Evolutionary conservation across 2,329 filamentous ascomycete species (phyloP).

Genomic region (Pseudodiploospora longispora): DNA sequence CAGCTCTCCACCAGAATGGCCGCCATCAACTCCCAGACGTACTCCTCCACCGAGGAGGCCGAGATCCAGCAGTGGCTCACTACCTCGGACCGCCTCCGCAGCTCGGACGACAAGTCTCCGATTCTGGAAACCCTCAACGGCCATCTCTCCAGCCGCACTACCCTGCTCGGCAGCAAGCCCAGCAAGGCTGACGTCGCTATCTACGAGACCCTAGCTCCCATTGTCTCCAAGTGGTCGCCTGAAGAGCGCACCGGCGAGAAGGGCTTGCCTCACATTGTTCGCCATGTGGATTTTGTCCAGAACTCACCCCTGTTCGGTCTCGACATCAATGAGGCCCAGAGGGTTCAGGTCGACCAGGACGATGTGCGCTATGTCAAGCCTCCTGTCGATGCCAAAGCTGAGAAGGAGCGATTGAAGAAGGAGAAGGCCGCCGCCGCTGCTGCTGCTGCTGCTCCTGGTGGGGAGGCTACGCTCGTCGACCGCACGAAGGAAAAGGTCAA

Average conservation of each 20-base stretch:
- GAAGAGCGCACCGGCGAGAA: conserved; percentile 86
- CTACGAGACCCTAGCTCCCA: conserved; percentile 68
- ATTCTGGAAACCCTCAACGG: conserved; percentile 75
- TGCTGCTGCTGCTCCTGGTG: conserved; percentile 40
- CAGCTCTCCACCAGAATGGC: conserved; percentile 51
- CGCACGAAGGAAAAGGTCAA: conserved; percentile 53
- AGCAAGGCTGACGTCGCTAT: conserved; percentile 79
- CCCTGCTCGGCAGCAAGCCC: conserved; percentile 81
- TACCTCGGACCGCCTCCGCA: conserved; percentile 59
- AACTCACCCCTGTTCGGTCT: conserved; percentile 71
- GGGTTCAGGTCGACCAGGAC: conserved; percentile 69
- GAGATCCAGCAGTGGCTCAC: conserved; percentile 87
- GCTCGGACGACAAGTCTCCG: conserved; percentile 50
- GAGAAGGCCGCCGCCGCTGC: conserved; percentile 70
- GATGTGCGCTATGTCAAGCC: conserved; percentile 84
- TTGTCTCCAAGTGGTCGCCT: conserved; percentile 69
- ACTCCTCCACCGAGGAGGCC: conserved; percentile 70
- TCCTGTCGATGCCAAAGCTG: conserved; percentile 81
- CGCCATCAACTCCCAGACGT: conserved; percentile 58
- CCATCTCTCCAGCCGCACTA: conserved; percentile 82
- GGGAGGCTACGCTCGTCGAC: conserved; percentile 44
- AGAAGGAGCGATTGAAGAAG: conserved; percentile 96
- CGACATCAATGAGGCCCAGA: conserved; percentile 61
- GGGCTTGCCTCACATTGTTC: conserved; percentile 84
- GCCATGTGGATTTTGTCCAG: conserved; percentile 90